Evolutionary conservation across 768 basidiomycete genomes (phyloP), one percentile per base, ranked within the genome.

Genomic region (Lanmaoa pseudosensibilis): DNA sequence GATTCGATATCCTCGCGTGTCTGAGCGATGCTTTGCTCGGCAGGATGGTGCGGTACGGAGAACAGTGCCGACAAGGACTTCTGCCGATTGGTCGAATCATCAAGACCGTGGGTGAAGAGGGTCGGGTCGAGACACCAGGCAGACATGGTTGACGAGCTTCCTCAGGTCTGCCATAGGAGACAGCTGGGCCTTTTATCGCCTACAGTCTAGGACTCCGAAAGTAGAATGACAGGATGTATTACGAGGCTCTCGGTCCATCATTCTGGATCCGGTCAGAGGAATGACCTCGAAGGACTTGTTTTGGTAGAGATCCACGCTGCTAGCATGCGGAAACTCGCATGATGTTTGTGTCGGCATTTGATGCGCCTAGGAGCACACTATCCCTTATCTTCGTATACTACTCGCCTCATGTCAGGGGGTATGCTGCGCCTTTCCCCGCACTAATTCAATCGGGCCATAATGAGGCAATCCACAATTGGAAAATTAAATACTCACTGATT

Each of bases 1-100:
- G 50, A 49, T 37, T 37, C 37, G 16, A 61, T 49, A 18, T 44
- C 38, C 25, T 62, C 33, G 19, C 8, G 37, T 4, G 32, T 52
- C 4, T 23, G 36, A n/a, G 46, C 23, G 27, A 41, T n/a, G 12
- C n/a, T 34, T 37, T 60, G 41, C n/a, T 55, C 40, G 2, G 23
- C 36, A 39, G 32, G 27, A 39, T 34, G 30, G 9, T 60, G 37
- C 0, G 50, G 36, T 6, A 48, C 27, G 2, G 50, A 60, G 19
- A 54, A 59, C 3, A 27, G 37, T 30, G 36, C 5, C 11, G 58
- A 54, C n/a, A 45, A 23, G 1, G 25, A 45, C 30, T 46, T 40
- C 8, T 45, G 46, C 16, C 3, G n/a, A 25, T 23, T 43, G 23
- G 41, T 40, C 13, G 16, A 27, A n/a, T 33, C 21, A n/a, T 43